Evolutionary conservation across 2,329 filamentous ascomycete species (phyloP), one percentile per base, ranked within the genome.

Genomic region (Colletotrichum siamense): DNA sequence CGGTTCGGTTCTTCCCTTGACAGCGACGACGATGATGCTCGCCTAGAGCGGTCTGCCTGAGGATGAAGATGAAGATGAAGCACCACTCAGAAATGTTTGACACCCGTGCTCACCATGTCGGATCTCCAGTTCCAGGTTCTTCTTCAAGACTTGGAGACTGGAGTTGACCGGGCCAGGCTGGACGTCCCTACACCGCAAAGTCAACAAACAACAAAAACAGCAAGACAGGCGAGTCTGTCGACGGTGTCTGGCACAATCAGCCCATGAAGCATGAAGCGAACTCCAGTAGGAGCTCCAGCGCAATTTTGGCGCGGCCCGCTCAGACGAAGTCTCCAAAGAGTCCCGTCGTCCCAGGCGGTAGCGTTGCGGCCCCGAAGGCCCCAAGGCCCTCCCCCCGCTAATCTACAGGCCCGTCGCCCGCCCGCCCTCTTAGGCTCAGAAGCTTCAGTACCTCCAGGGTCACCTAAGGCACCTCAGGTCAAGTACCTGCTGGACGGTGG

Each of bases 291-390:
- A 30, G 44, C 70, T 49, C 70, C 73, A 68, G 64, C 32, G 75
- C 71, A 77, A 77, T 75, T 75, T 77, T 75, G 75, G 71, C 36
- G 75, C 75, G 66, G 75, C 71, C 71, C 75, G 74, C 65, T 49
- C 71, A 24, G 59, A 75, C 70, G 55, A 73, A 22, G 63, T 64
- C 36, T 55, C 36, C 36, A 71, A 34, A 49, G 55, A 16, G 22
- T 59, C 55, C 55, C 52, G 52, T 32, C 59, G 16, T 30, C 12
- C 59, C 26, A 34, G 59, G 30, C 59, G 30, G 59, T 49, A 49
- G 44, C 44, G 44, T n/a, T 49, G 44, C 44, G 44, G 44, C 44
- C 44, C 44, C n/a, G n/a, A 49, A 49, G 44, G 44, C 36, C 36
- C 36, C 16, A 39, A 39, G 62, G 73, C 69, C 64, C 32, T 49